phyloP scores from a whole-genome alignment of 2,329 filamentous ascomycete genomes.

The Penicillium sp. region DNA sequence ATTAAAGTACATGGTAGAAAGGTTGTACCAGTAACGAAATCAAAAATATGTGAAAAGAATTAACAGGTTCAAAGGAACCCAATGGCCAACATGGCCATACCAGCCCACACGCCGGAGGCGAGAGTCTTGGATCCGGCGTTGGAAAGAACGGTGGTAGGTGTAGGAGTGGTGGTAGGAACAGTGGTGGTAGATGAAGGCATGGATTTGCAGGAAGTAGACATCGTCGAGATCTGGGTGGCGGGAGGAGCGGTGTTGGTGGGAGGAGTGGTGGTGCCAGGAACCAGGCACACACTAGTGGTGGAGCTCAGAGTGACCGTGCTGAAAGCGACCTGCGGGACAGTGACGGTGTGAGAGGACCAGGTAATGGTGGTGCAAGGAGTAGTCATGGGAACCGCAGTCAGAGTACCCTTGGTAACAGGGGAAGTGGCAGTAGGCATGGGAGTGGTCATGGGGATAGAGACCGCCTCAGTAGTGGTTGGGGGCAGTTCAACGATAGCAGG shows the following conservation, averaged over 20 bases:
- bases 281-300: conserved; percentile 11
- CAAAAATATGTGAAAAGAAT: not conserved
- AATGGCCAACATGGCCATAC: not conserved
- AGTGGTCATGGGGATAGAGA: not conserved
- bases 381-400: conserved; percentile 1
- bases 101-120: conserved; percentile 1
- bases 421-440: not conserved
- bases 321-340: conserved; percentile 43
- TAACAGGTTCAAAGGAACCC: not conserved
- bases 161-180: not conserved
- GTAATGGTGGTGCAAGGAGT: conserved; percentile 36
- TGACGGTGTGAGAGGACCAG: conserved; percentile 35
- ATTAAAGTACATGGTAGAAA: not conserved
- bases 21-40: not conserved
- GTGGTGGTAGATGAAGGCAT: not conserved
- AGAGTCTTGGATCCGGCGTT: not conserved
- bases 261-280: not conserved
- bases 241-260: not conserved
- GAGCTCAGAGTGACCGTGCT: conserved; percentile 27
- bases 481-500: conserved; percentile 58
- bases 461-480: conserved; percentile 8
- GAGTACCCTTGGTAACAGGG: not conserved
- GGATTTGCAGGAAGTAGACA: too few species aligned
- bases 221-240: not conserved
- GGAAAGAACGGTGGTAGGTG: not conserved